phyloP scores from a whole-genome alignment of 2,329 filamentous ascomycete genomes.

The Dryadomyces quercus-mongolicae region DNA sequence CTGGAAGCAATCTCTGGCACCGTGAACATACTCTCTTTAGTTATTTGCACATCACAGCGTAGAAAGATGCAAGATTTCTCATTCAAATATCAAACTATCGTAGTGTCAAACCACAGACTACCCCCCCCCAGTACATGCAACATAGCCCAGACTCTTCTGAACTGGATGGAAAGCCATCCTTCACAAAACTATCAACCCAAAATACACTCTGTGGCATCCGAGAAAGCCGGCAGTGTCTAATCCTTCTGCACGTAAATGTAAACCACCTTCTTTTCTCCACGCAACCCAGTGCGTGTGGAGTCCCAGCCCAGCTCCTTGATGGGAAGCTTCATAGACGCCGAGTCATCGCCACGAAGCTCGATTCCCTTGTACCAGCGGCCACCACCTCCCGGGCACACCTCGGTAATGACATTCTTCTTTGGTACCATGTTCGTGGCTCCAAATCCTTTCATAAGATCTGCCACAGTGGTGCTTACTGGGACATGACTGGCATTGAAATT shows the following conservation, averaged over 20 bases:
- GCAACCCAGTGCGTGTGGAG: slow-evolving; percentile 30
- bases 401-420: slow-evolving; percentile 44
- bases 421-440: slow-evolving; percentile 38
- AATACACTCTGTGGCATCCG: background rate
- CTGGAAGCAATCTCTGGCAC: too few species aligned
- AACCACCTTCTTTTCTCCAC: slow-evolving; percentile 40
- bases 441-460: slow-evolving; percentile 45
- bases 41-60: too few species aligned
- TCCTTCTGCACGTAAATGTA: slow-evolving; percentile 48
- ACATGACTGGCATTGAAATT: slow-evolving; percentile 38
- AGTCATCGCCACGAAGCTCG: slow-evolving; percentile 36
- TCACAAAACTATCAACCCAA: background rate
- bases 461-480: slow-evolving; percentile 38
- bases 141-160: too few species aligned
- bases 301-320: slow-evolving; percentile 50
- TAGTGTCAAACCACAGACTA: too few species aligned
- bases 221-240: slow-evolving; percentile 13
- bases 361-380: slow-evolving; percentile 49
- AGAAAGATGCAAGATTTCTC: too few species aligned
- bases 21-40: too few species aligned
- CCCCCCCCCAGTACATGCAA: too few species aligned
- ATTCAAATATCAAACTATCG: too few species aligned
- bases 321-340: slow-evolving; percentile 32
- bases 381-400: slow-evolving; percentile 40
- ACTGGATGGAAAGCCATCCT: too few species aligned